phyloP scores from a whole-genome alignment of 106 monocot species.

The Dactylorhiza incarnata region DNA sequence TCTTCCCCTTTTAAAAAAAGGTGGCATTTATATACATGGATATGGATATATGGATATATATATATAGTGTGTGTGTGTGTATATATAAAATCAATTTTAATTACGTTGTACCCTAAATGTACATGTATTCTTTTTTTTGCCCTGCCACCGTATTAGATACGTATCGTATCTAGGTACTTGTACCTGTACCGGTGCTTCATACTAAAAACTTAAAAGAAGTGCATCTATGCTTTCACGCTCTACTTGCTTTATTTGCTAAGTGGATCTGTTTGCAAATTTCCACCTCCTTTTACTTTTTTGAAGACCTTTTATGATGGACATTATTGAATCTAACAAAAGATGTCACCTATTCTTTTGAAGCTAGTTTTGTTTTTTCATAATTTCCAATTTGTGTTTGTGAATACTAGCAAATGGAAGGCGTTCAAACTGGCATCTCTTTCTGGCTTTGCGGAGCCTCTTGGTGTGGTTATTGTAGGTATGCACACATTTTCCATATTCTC shows the following conservation, averaged over 20 bases:
- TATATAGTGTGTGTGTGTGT: too few species aligned
- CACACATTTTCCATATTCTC: neutral
- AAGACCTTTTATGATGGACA: neutral
- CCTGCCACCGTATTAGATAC: too few species aligned
- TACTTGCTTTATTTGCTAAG: neutral
- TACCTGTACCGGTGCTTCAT: too few species aligned
- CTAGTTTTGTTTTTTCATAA: neutral
- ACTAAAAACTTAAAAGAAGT: neutral
- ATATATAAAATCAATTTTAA: too few species aligned
- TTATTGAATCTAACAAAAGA: neutral
- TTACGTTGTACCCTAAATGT: too few species aligned
- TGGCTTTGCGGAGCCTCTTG: conserved; percentile 95
- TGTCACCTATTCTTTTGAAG: neutral
- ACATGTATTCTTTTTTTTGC: too few species aligned
- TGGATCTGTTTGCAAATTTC: neutral
- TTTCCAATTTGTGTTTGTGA: neutral
- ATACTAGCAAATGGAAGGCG: conserved; percentile 85
- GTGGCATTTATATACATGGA: too few species aligned
- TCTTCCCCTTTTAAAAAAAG: too few species aligned
- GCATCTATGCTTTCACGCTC: neutral
- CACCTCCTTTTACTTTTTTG: neutral
- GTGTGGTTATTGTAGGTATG: conserved; percentile 91
- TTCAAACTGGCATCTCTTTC: conserved; percentile 89
- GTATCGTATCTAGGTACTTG: too few species aligned
- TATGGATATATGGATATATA: too few species aligned